phyloP scores from a whole-genome alignment of 2,329 filamentous ascomycete genomes.

The Diplodia sapinea region DNA sequence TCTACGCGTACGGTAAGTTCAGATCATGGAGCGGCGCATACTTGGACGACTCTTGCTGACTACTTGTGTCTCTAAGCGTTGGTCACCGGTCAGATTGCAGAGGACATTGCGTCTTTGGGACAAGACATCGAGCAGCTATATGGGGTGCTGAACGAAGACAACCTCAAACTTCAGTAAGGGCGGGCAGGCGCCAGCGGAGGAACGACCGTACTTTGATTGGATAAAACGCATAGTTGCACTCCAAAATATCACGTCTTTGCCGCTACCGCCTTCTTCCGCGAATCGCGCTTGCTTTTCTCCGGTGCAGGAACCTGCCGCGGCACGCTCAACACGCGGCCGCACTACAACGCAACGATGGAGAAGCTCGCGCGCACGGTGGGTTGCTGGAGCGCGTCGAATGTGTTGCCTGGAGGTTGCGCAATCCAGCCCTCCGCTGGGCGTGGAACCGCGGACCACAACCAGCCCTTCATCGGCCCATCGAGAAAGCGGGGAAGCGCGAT shows the following conservation, averaged over 20 bases:
- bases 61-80: conserved; percentile 54
- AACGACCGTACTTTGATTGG: not conserved
- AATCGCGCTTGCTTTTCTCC: not conserved
- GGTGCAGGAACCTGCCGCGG: not conserved
- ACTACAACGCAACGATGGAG: too few species aligned
- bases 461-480: too few species aligned
- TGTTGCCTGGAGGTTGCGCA: too few species aligned
- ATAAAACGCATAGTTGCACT: not conserved
- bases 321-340: not conserved
- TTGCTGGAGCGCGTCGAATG: too few species aligned
- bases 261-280: too few species aligned
- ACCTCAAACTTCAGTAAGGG: conserved; percentile 59
- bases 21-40: not conserved
- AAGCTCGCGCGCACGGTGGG: too few species aligned
- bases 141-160: conserved; percentile 66
- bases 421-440: too few species aligned
- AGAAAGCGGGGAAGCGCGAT: not conserved
- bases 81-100: conserved; percentile 65
- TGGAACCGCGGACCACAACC: too few species aligned
- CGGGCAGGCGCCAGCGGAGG: not conserved
- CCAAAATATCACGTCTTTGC: not conserved
- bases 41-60: conserved; percentile 5
- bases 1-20: conserved; percentile 83
- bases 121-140: conserved; percentile 65
- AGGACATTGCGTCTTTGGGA: conserved; percentile 61